Evolutionary conservation across 78 protist species (phyloP).

Genomic region (Polysphondylium violaceum): DNA sequence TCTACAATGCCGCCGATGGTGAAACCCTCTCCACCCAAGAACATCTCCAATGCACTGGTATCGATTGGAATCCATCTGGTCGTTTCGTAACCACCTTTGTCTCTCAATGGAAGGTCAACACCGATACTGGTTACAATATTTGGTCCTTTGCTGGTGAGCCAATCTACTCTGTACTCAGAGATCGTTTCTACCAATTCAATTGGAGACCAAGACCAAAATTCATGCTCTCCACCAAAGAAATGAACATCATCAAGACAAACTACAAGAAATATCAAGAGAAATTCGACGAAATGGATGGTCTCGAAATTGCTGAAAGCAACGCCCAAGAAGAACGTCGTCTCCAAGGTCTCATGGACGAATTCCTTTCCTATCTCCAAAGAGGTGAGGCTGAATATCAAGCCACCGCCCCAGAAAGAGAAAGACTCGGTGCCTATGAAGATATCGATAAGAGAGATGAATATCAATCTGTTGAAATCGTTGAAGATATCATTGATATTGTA

Average conservation of each 20-base stretch:
- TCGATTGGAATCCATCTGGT: conserved; percentile 97
- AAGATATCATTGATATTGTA: conserved; percentile 51
- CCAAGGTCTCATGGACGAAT: conserved; percentile 40
- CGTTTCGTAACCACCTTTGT: conserved; percentile 91
- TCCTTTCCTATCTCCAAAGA: conserved; percentile 25
- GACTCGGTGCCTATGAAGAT: conserved; percentile 26
- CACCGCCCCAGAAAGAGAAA: neutral
- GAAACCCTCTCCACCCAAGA: conserved; percentile 82
- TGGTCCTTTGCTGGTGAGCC: conserved; percentile 84
- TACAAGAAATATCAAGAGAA: conserved; percentile 31
- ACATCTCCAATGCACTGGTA: conserved; percentile 89
- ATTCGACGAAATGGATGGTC: conserved; percentile 30
- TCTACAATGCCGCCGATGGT: conserved; percentile 83
- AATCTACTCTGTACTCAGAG: conserved; percentile 63
- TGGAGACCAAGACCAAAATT: conserved; percentile 96
- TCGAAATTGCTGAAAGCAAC: neutral
- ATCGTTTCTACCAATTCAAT: conserved; percentile 90
- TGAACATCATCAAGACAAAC: conserved; percentile 37
- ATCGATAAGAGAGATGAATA: conserved; percentile 28
- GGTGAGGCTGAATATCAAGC: conserved; percentile 66
- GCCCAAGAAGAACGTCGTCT: conserved; percentile 27
- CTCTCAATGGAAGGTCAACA: conserved; percentile 67
- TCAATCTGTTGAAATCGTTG: conserved; percentile 31
- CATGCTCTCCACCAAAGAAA: conserved; percentile 84
- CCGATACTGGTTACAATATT: conserved; percentile 93